Evolutionary conservation across 129 eudicot genomes (phyloP).

Genomic region (Chrysanthemum lavandulifolium): DNA sequence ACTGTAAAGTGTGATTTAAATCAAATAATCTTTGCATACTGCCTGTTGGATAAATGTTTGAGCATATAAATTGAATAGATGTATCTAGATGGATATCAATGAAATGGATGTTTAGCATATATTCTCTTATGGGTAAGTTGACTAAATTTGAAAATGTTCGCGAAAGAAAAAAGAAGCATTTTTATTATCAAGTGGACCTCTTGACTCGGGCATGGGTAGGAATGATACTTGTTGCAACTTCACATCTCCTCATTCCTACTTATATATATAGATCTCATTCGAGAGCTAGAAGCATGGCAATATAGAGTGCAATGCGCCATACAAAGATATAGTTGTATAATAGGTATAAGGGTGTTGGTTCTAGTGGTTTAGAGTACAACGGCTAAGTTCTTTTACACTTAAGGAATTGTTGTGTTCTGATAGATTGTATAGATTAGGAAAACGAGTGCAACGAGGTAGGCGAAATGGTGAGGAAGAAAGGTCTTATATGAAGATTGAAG

Average conservation of each 20-base stretch:
- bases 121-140: conserved; percentile 26
- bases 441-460: not conserved
- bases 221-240: conserved; percentile 30
- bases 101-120: conserved; percentile 19
- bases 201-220: conserved; percentile 19
- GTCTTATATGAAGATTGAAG: conserved; percentile 54
- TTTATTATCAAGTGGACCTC: conserved; percentile 28
- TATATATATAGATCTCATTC: conserved; percentile 24
- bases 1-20: too few relatives aligned
- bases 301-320: conserved; percentile 12
- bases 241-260: conserved; percentile 8
- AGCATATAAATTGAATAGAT: conserved; percentile 21
- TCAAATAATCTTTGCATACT: not conserved
- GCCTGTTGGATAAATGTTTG: conserved; percentile 16
- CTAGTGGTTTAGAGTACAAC: not conserved
- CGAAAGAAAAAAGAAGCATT: not conserved
- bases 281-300: conserved; percentile 18
- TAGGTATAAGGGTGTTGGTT: not conserved
- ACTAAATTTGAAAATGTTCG: conserved; percentile 23
- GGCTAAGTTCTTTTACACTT: not conserved
- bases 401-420: not conserved
- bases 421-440: not conserved
- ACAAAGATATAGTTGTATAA: not conserved
- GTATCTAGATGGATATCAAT: conserved; percentile 14
- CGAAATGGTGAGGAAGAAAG: conserved; percentile 31